Evolutionary conservation across 2,329 filamentous ascomycete genomes (phyloP).

Genomic region (Alternaria panax): DNA sequence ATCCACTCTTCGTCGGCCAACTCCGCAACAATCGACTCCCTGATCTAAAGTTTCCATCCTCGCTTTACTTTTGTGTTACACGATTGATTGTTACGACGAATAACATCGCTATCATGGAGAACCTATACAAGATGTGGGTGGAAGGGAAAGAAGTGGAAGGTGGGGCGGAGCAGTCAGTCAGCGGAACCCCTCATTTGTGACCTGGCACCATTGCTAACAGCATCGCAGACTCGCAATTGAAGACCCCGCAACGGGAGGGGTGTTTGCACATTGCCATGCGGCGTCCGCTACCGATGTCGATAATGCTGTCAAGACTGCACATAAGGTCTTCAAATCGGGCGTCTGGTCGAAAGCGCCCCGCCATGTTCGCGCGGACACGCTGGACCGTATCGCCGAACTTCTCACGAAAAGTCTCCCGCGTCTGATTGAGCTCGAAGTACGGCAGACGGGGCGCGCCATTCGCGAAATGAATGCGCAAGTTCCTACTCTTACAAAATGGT

Average conservation of each 20-base stretch:
- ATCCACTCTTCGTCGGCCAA: conserved; percentile 29
- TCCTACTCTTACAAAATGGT: conserved; percentile 71
- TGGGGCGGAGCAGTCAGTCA: conserved; percentile 57
- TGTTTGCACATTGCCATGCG: conserved; percentile 61
- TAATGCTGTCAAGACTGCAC: conserved; percentile 52
- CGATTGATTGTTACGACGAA: neutral
- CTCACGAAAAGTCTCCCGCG: conserved; percentile 61
- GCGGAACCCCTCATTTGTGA: conserved; percentile 21
- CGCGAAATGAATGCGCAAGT: conserved; percentile 76
- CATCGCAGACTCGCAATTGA: conserved; percentile 59
- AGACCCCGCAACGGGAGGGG: conserved; percentile 61
- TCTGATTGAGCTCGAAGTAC: conserved; percentile 70
- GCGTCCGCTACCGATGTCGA: conserved; percentile 58
- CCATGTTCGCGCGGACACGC: conserved; percentile 66
- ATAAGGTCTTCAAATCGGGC: conserved; percentile 59
- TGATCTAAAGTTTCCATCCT: conserved; percentile 7
- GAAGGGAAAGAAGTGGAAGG: conserved; percentile 53
- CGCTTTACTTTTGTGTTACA: neutral
- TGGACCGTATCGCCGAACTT: conserved; percentile 66
- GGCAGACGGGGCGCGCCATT: conserved; percentile 71
- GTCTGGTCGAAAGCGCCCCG: conserved; percentile 65
- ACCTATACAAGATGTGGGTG: conserved; percentile 51
- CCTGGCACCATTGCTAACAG: conserved; percentile 16
- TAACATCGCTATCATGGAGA: conserved; percentile 16
- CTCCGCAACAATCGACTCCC: conserved; percentile 19